Evolutionary conservation across 768 basidiomycete species (phyloP).

Genomic region (Leccinum pellstonianum): DNA sequence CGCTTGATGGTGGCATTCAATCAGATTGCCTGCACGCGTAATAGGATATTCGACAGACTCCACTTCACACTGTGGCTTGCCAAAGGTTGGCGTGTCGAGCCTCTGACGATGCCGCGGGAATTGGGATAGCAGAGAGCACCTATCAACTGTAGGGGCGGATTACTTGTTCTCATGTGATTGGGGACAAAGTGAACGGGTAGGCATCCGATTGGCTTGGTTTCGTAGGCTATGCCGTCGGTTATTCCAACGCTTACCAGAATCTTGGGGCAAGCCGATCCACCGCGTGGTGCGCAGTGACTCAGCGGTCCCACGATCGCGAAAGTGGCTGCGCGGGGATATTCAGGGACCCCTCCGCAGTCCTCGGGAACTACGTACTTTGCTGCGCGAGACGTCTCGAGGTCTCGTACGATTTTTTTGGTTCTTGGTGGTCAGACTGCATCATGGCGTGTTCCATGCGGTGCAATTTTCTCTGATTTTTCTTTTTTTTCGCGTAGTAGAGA

Average conservation of each 20-base stretch:
- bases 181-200: background rate
- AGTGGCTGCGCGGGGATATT: slow-evolving; percentile 6
- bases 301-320: background rate
- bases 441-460: background rate
- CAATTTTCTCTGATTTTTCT: background rate
- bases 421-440: background rate
- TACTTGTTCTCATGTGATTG: background rate
- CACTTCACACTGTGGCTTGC: too few species aligned
- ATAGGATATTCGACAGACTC: background rate
- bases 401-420: background rate
- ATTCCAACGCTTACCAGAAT: background rate
- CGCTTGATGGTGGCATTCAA: background rate
- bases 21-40: background rate
- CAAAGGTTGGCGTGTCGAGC: too few species aligned
- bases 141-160: too few species aligned
- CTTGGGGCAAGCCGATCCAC: background rate
- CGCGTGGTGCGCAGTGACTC: slow-evolving; percentile 4
- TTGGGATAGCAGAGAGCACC: too few species aligned
- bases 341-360: slow-evolving; percentile 15
- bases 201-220: slow-evolving; percentile 11
- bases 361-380: slow-evolving; percentile 9
- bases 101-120: background rate
- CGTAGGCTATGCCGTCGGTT: slow-evolving; percentile 15
- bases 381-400: background rate
- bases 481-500: background rate